Evolutionary conservation across 805 yeast genomes (phyloP).

Genomic region (Ogataea dorogensis): DNA sequence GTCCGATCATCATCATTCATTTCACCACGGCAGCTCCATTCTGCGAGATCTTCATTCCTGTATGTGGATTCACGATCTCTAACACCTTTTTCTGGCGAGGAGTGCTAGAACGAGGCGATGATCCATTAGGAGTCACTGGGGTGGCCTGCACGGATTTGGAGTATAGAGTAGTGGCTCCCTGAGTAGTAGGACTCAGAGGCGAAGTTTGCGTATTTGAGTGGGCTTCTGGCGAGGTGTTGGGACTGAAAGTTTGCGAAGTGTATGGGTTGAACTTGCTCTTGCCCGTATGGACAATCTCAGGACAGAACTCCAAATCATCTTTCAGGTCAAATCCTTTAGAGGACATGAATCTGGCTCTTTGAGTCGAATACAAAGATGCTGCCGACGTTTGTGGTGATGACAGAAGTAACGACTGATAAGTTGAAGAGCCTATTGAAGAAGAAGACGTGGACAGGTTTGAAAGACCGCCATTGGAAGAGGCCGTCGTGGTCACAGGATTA

Average conservation of each 20-base stretch:
- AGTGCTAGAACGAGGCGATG: constrained; percentile 48
- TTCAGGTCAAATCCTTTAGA: constrained; percentile 61
- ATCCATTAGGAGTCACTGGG: constrained; percentile 11
- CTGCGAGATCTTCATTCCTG: constrained; percentile 47
- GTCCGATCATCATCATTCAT: constrained; percentile 10
- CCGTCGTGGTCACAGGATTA: constrained; percentile 6
- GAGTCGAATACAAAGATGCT: constrained; percentile 26
- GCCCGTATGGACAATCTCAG: constrained; percentile 40
- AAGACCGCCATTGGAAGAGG: constrained; percentile 3
- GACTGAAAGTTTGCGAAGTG: constrained; percentile 62
- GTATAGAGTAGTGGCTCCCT: constrained; percentile 16
- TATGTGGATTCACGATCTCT: constrained; percentile 62
- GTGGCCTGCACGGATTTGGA: constrained; percentile 12
- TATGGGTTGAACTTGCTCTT: constrained; percentile 60
- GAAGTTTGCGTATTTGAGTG: constrained; percentile 23
- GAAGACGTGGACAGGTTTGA: constrained; percentile 14
- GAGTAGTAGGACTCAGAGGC: constrained; percentile 15
- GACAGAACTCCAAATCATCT: constrained; percentile 65
- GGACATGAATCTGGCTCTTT: constrained; percentile 52
- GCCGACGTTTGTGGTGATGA: constrained; percentile 30
- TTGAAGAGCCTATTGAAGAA: constrained; percentile 22
- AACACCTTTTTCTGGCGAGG: constrained; percentile 59
- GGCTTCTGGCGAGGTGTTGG: constrained; percentile 40
- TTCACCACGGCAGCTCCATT: constrained; percentile 12
- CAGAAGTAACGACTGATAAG: constrained; percentile 25